These are phyloP conservation scores for Coemansia sp. DNA, from an alignment of 192 early-diverging fungal species.

Conservation along the genomic window DNA sequence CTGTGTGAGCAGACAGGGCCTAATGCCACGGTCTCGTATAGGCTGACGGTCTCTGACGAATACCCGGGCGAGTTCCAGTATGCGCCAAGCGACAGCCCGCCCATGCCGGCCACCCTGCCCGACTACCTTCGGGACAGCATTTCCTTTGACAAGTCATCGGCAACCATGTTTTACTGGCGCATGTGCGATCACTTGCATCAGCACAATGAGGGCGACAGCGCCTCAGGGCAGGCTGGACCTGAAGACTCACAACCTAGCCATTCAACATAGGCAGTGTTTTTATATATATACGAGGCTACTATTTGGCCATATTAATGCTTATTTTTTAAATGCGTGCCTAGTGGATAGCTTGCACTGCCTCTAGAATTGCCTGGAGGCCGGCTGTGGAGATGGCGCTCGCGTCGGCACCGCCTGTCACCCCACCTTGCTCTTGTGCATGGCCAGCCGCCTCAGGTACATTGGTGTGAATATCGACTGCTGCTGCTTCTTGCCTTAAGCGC, in stretches of 20 bases:
- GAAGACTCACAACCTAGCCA: not conserved
- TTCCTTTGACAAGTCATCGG: constrained; percentile 36
- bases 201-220: not conserved
- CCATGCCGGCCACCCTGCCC: constrained; percentile 25
- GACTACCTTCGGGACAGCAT: constrained; percentile 43
- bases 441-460: not conserved
- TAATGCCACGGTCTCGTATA: constrained; percentile 17
- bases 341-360: not conserved
- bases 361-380: not conserved
- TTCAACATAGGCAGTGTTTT: not conserved
- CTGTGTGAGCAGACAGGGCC: constrained; percentile 39
- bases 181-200: constrained; percentile 45
- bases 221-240: not conserved
- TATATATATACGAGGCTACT: not conserved
- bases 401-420: not conserved
- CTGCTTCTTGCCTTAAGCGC: constrained; percentile 23
- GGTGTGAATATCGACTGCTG: constrained; percentile 7
- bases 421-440: not conserved
- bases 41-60: constrained; percentile 47
- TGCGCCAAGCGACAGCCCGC: constrained; percentile 24
- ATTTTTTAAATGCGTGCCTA: not conserved
- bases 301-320: not conserved
- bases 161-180: constrained; percentile 52
- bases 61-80: constrained; percentile 48
- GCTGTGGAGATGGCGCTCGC: not conserved